Evolutionary conservation across 306 rosid genomes (phyloP), one percentile per base, ranked within the genome.

Genomic region (Clitoria ternatea): DNA sequence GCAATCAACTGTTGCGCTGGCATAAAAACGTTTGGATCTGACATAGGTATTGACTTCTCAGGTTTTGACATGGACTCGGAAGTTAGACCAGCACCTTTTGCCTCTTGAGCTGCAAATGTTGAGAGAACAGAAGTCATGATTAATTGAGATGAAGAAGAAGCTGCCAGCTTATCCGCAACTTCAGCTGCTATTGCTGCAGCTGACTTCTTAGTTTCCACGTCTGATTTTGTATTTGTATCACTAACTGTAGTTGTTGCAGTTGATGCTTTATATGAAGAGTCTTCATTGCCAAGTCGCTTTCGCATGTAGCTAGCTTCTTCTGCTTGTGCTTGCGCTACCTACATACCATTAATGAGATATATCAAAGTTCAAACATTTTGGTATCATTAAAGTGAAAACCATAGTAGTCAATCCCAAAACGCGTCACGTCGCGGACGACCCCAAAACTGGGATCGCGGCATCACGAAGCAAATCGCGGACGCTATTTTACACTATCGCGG

Each of bases 111-210:
- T 18, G 96, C 98, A 67, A 92, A 87, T 35, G 95, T 76, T 22
- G 92, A 85, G 71, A 92, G 98, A 72, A 92, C 98, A 7, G 96
- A 92, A 72, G 83, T 43, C 96, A 92, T 92, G 73, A 92, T 92
- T 55, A 88, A 61, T 54, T 92, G 98, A 61, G 96, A 89, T 15
- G 98, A 92, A 61, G 85, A 84, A 24, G 96, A 92, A 72, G 98
- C 96, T 13, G 96, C 73, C 44, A 92, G 95, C 89, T 77, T 92
- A 81, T 89, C 98, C 0, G 98, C 96, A 72, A 92, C 96, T 86
- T 81, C 84, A 14, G 98, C 98, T 14, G 98, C 98, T 65, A 92
- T 88, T 72, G 86, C 86, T 57, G 98, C 87, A 57, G 96, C 81
- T 7, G 93, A 88, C 80, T 87, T 92, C 80, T 66, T 73, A 53